Percentiles rank a stretch among this genome's conserved stretches.
Evolutionary conservation across 306 rosid species (phyloP).

Genomic region (Citrullus amarus): DNA sequence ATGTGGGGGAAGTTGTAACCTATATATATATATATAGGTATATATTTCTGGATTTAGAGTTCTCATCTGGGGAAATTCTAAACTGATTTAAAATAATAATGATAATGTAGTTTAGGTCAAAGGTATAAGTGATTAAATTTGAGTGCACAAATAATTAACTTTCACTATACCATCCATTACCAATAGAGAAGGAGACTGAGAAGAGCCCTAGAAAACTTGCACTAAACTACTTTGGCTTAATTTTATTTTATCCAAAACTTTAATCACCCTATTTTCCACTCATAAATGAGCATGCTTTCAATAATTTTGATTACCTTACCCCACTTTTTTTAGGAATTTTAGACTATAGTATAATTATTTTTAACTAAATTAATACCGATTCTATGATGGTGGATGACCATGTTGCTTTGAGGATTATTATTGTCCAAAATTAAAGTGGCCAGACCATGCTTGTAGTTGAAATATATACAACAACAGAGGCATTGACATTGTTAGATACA

Average conservation of each 20-base stretch:
- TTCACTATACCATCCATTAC: slow-evolving; percentile 2
- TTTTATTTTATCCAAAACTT: not conserved
- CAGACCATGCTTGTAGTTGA: too few relatives aligned
- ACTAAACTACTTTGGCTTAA: not conserved
- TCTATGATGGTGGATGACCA: too few relatives aligned
- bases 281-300: slow-evolving; percentile 1
- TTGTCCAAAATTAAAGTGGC: too few relatives aligned
- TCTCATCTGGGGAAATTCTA: not conserved
- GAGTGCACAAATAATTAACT: not conserved
- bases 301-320: not conserved
- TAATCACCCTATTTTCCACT: not conserved
- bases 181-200: not conserved
- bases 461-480: too few relatives aligned
- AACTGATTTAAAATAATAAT: not conserved
- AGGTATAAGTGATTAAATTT: not conserved
- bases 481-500: too few relatives aligned
- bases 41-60: not conserved
- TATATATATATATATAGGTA: not conserved
- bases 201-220: not conserved
- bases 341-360: too few relatives aligned
- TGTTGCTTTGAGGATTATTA: too few relatives aligned
- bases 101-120: not conserved
- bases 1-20: slow-evolving; percentile 2
- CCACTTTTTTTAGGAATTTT: not conserved
- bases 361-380: too few relatives aligned